These are phyloP conservation scores for Fusarium sp. DNA, from an alignment of 2,329 filamentous ascomycete genomes.

Conservation along the genomic window DNA sequence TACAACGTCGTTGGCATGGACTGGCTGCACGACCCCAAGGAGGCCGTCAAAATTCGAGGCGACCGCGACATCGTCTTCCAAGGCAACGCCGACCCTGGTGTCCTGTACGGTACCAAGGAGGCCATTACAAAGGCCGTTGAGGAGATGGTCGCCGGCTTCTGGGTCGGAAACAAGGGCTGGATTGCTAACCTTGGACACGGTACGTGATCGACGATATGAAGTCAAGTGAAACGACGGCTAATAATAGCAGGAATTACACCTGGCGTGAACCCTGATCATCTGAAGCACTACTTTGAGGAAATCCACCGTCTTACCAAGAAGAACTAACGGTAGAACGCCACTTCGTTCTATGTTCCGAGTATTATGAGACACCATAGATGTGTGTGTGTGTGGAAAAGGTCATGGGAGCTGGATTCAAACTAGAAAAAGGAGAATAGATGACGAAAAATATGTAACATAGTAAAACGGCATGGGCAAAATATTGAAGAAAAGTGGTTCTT, in stretches of 20 bases:
- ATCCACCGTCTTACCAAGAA: constrained; percentile 76
- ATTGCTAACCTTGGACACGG: constrained; percentile 97
- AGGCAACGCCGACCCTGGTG: constrained; percentile 94
- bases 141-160: constrained; percentile 88
- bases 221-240: constrained; percentile 12
- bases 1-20: constrained; percentile 96
- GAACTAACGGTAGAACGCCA: constrained; percentile 40
- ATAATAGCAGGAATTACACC: constrained; percentile 81
- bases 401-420: neutral
- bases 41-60: constrained; percentile 83
- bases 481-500: neutral
- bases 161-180: constrained; percentile 85
- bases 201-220: constrained; percentile 55
- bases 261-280: constrained; percentile 90
- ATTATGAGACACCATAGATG: constrained; percentile 6
- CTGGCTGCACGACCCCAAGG: constrained; percentile 90
- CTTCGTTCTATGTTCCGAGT: neutral
- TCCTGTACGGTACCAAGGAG: constrained; percentile 85
- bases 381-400: neutral
- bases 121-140: constrained; percentile 86
- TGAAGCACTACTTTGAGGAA: constrained; percentile 95
- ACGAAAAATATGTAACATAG: constrained; percentile 36
- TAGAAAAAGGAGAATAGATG: constrained; percentile 21
- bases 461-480: constrained; percentile 29
- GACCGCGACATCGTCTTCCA: constrained; percentile 82